Base-by-base conservation (phyloP, 2,329 filamentous ascomycete species). In the Amauroascus niger region DNA sequence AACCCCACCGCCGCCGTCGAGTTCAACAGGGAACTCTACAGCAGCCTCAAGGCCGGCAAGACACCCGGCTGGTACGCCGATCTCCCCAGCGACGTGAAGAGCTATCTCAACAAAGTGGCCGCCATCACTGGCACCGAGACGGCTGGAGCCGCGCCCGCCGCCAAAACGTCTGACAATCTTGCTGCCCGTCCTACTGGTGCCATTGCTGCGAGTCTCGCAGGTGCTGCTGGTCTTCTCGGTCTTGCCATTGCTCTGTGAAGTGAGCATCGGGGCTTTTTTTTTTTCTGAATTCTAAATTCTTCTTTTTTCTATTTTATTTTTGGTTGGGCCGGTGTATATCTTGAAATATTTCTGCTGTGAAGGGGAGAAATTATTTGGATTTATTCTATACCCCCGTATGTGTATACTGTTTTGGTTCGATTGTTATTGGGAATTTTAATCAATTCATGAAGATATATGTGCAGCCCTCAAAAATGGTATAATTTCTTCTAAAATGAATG, bases 51-150 rank as follows among this genome's bases (percentile, higher is more conserved):
- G 8, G 52, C 55, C 50, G 54, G 53, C 40, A 43, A 55, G 11
- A 52, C 57, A 13, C 59, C 59, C 9, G 35, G 13, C 22, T 61
- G 59, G 59, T 58, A 51, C 43, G 43, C 22, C 40, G 51, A 49
- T 16, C 55, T 61, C 24, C 59, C 59, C 18, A 20, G 26, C 2
- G 22, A 49, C 18, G 58, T 53, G 20, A 54, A 58, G 49, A 33
- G 24, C 39, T 54, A 49, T 30, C 35, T 58, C 39, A 53, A 49
- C 46, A 55, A 39, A 40, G 18, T 49, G 24, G 49, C 35, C 20
- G 44, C 44, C 22, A 43, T 98, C 44, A 40, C 46, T 22, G 46
- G 47, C 39, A n/a, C 37, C 22, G 3, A 22, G n/a, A 24, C 35
- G 3, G 37, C 39, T 13, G 41, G 49, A 16, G 28, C 24, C 24